These are phyloP conservation scores for Endocarpon pusillum DNA, from an alignment of 495 filamentous ascomycete species.

Conservation along the genomic window DNA sequence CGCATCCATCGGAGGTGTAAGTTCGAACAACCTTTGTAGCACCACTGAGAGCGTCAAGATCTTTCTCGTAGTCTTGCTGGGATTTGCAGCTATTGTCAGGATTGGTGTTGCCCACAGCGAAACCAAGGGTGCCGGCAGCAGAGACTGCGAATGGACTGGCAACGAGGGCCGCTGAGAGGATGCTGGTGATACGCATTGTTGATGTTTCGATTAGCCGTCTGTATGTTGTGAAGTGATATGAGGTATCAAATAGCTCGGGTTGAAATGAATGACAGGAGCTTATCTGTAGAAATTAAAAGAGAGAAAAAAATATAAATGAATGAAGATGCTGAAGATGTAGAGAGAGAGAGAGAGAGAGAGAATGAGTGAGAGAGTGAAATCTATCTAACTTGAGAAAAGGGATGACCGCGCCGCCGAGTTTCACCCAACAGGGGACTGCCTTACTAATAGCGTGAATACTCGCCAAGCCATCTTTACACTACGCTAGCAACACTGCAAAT, in stretches of 20 bases:
- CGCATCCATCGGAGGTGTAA: slow-evolving; percentile 46
- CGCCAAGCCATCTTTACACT: too few relatives aligned
- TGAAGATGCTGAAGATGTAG: slow-evolving; percentile 3
- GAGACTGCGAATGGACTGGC: slow-evolving; percentile 25
- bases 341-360: slow-evolving; percentile 4
- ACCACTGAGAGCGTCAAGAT: slow-evolving; percentile 42
- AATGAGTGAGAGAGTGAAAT: slow-evolving; percentile 2
- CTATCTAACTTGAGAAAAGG: too few relatives aligned
- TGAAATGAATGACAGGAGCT: slow-evolving; percentile 1
- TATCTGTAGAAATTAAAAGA: neutral
- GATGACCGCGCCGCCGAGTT: too few relatives aligned
- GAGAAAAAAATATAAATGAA: slow-evolving; percentile 4
- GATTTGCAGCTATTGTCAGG: slow-evolving; percentile 46
- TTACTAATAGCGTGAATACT: too few relatives aligned
- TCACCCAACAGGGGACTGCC: too few relatives aligned
- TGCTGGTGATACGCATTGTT: slow-evolving; percentile 28
- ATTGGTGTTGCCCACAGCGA: slow-evolving; percentile 31
- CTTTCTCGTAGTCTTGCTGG: slow-evolving; percentile 42
- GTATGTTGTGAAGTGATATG: too few relatives aligned
- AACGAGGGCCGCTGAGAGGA: slow-evolving; percentile 24
- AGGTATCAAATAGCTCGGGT: neutral
- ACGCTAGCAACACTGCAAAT: too few relatives aligned
- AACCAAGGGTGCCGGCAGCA: slow-evolving; percentile 29
- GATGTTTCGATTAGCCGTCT: too few relatives aligned
- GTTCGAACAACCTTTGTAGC: slow-evolving; percentile 43